Conservation (phyloP, 1,284 basidiomycete species). For the Laetiporus sulphureus region DNA sequence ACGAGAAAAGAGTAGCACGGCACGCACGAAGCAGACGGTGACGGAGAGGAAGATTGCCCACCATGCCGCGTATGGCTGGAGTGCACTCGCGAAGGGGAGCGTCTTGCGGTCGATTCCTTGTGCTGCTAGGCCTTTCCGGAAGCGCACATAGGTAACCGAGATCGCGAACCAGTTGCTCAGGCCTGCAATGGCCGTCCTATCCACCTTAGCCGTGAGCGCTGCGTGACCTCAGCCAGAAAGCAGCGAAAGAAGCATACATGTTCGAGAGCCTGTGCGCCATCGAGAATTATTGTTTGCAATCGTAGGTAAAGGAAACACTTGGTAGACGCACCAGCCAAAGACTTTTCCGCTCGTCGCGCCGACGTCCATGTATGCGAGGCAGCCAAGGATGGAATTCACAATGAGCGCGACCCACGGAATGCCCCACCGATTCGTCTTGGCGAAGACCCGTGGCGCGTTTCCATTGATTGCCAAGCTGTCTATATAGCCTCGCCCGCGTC, state of each 20-base stretch:
- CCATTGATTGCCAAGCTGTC: slow-evolving; percentile 73
- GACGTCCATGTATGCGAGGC: slow-evolving; percentile 67
- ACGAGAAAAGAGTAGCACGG: not conserved
- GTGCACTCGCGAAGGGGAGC: slow-evolving; percentile 56
- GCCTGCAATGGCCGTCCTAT: slow-evolving; percentile 49
- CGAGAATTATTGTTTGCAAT: not conserved
- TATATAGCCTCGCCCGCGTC: slow-evolving; percentile 17
- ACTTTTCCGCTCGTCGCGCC: slow-evolving; percentile 55
- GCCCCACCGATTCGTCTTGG: slow-evolving; percentile 60
- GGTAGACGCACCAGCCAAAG: slow-evolving; percentile 37
- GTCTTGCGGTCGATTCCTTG: slow-evolving; percentile 65
- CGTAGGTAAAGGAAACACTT: not conserved
- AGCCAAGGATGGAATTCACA: slow-evolving; percentile 62
- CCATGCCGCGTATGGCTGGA: slow-evolving; percentile 73
- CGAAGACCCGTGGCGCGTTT: slow-evolving; percentile 75
- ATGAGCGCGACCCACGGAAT: slow-evolving; percentile 71
- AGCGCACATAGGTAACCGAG: slow-evolving; percentile 72
- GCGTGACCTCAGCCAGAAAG: no score
- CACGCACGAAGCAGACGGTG: slow-evolving; percentile 63
- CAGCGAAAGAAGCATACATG: no score
- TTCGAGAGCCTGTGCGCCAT: slow-evolving; percentile 56
- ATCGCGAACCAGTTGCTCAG: slow-evolving; percentile 85
- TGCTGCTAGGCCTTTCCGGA: slow-evolving; percentile 66
- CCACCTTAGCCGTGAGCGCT: no score
- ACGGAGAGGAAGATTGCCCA: slow-evolving; percentile 50